Evolutionary conservation across 495 filamentous ascomycete genomes (phyloP).

Genomic region (Hyaloscypha hepaticicola): DNA sequence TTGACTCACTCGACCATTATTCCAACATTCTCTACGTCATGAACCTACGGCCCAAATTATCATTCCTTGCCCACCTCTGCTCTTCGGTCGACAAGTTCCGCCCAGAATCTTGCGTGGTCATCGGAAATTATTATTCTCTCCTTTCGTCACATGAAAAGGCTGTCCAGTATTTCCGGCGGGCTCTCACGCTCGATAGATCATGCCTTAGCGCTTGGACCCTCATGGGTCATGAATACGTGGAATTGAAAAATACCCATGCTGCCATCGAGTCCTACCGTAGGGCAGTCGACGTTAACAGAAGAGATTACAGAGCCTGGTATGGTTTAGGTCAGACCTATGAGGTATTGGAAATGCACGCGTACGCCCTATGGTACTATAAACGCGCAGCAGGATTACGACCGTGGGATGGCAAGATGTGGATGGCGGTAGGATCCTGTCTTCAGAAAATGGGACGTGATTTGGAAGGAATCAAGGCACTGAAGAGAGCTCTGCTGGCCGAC

Average conservation of each 20-base stretch:
- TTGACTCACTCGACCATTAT: slow-evolving; percentile 91
- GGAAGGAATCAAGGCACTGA: slow-evolving; percentile 91
- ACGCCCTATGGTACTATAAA: slow-evolving; percentile 96
- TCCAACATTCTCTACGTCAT: slow-evolving; percentile 97
- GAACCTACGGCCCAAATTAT: slow-evolving; percentile 79
- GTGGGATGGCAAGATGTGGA: slow-evolving; percentile 98
- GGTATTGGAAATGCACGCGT: slow-evolving; percentile 95
- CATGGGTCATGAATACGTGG: slow-evolving; percentile 99
- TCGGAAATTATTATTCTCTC: slow-evolving; percentile 95
- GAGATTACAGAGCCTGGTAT: slow-evolving; percentile 98
- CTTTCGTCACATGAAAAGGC: slow-evolving; percentile 96
- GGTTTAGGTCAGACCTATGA: slow-evolving; percentile 97
- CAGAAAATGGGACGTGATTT: slow-evolving; percentile 77
- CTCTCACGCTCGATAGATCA: slow-evolving; percentile 87
- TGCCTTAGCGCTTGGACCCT: slow-evolving; percentile 96
- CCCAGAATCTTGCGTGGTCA: slow-evolving; percentile 93
- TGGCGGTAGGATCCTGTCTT: slow-evolving; percentile 88
- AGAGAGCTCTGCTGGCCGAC: slow-evolving; percentile 83
- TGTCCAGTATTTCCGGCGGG: slow-evolving; percentile 95
- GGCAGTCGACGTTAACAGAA: slow-evolving; percentile 93
- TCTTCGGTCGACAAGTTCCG: slow-evolving; percentile 91
- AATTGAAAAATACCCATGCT: slow-evolving; percentile 98
- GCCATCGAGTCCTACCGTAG: slow-evolving; percentile 96
- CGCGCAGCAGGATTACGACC: slow-evolving; percentile 86
- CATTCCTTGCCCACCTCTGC: slow-evolving; percentile 87